Base-by-base conservation (phyloP, 2,329 filamentous ascomycete genomes). In the Magnaporthiopsis incrustans region DNA sequence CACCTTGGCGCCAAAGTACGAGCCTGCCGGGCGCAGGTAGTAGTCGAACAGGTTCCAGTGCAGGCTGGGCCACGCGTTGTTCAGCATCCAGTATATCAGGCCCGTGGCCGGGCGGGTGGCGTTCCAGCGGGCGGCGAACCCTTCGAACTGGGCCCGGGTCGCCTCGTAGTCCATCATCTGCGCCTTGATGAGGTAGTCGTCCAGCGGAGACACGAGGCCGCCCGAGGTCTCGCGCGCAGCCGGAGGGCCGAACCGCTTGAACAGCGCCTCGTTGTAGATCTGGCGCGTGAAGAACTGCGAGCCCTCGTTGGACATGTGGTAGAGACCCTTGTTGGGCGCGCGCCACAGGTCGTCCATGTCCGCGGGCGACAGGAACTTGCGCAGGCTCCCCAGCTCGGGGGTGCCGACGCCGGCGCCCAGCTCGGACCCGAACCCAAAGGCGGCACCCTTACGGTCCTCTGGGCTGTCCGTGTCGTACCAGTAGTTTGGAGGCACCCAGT, bases 31-130 rank as follows among this genome's bases (percentile, higher is more conserved):
- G 27, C 80, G 81, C 57, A 87, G 72, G 67, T 88, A 88, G 70
- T 85, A 85, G 68, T 88, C 86, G 69, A 87, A 87, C 7, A 87
- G 73, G 63, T 85, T 84, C 86, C 86, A 89, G 69, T 88, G 86
- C 33, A 89, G 73, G 64, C 79, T 82, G 0, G 86, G 86, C 85
- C 85, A 89, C 0, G 85, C 86, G 59, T 81, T 81, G 67, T 87
- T 87, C 63, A 88, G 71, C 85, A 89, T 88, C 86, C 86, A 89
- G 74, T 89, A 89, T 22, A 89, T 81, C 60, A 84, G 61, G 0
- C 86, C 86, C 0, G 85, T 88, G 0, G 85, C 84, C 0, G 84
- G 82, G 3, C 81, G 75, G 1, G 74, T 71, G 1, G 76, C 77
- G 66, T 71, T 82, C 79, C 84, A 86, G 0, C 77, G 74, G 2